Base-by-base conservation (phyloP, 768 basidiomycete species). In the Collybia sordida region DNA sequence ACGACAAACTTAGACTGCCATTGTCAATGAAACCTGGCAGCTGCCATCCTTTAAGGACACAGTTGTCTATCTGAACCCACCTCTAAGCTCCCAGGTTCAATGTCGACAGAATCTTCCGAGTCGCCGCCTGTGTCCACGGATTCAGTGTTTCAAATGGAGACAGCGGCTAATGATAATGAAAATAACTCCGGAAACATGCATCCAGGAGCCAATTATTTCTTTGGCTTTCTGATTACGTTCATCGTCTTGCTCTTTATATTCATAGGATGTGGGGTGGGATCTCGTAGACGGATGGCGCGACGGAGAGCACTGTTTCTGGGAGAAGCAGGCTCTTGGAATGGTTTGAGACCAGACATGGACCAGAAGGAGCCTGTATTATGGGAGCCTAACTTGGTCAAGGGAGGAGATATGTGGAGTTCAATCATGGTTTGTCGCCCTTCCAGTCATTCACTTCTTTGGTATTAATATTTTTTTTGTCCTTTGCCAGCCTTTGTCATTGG, bases 211-310 rank as follows among this genome's bases (percentile, higher is more conserved):
- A 75, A 65, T 54, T 76, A 77, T 59, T 79, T 78, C 60, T 78
- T 78, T 50, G 79, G 79, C 3, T 79, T 80, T 53, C 72, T 80
- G 53, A 72, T 79, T 58, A 70, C 75, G 19, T 75, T 80, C 55
- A 65, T 75, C 50, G 66, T 71, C 1, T 68, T 80, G 39, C 60
- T 83, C 23, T 64, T 82, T 39, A 59, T 82, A 42, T 81, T 82
- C 46, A 64, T 81, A 7, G 75, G 70, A 3, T 81, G 79, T 43
- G 79, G 78, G 6, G 55, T 83, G 14, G 67, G 73, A 42, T 72
- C 79, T 15, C 69, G 81, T 51, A 64, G 77, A 43, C 52, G 66
- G 19, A 42, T 60, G 23, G 54, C 66, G 34, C 59, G 69, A 25
- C 57, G 70, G n/a, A 59, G 57, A 31, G 49, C 47, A 6, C 45